Base-by-base conservation (phyloP, 768 basidiomycete genomes). In the Stropharia rugosoannulata region DNA sequence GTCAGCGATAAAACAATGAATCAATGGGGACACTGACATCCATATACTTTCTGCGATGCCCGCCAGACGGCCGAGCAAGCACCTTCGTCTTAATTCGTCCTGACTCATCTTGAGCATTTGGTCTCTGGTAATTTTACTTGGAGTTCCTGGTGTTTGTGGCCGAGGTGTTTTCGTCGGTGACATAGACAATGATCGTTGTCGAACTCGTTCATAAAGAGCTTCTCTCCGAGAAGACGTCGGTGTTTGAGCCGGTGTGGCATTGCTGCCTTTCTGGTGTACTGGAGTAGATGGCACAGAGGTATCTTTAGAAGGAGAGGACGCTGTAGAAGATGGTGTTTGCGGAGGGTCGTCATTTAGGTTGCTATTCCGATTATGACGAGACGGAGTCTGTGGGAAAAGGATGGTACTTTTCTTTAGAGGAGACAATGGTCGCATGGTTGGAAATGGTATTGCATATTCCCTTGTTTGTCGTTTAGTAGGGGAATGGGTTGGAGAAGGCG, bases 1-100 rank as follows among this genome's bases (percentile, higher is more conserved):
- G 11, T 47, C 39, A 47, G 22, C 10, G 42, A 53, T 27, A 18
- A 48, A 39, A 42, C 15, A 29, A 29, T 22, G 3, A 19, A 22
- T 48, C 37, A 45, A 35, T 36, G 25, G 35, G 39, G 53, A 15
- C 57, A 59, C 85, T 68, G 59, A 89, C 92, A 93, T 92, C 89
- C 91, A 93, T 15, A 88, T 81, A 59, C 90, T 89, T 65, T 94
- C 91, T n/a, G 92, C 92, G 27, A 94, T 82, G 9, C 87, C 86
- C 25, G 80, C 80, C 6, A 94, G 79, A 16, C 92, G 83, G 48
- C 91, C 91, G 7, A 94, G 76, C 29, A 93, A 68, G 60, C 87
- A 90, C 37, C 90, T 77, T 55, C 87, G 79, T 56, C 89, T 80
- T 73, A 89, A 80, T 66, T 90, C 91, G 55, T 92, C 90, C 64